Base-by-base conservation (phyloP, 1,284 basidiomycete species). In the Irpex rosettiformis region DNA sequence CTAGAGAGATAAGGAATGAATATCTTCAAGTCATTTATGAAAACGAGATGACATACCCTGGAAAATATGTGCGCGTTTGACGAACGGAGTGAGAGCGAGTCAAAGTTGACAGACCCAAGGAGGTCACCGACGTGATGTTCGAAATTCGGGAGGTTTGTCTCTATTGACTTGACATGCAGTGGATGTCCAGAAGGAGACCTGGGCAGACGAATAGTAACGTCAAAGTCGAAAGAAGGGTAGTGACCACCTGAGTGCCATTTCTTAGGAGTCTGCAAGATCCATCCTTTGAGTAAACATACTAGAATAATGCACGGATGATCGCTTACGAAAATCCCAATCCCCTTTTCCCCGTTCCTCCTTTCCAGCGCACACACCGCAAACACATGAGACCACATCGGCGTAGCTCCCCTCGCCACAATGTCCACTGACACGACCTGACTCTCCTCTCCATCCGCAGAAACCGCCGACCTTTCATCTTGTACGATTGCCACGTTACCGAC, bases 301-400 rank as follows among this genome's bases (percentile, higher is more conserved):
- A n/a, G n/a, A n/a, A n/a, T n/a, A 3, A 55, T 52, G 21, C 49
- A n/a, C 25, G 21, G n/a, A 3, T 1, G 16, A 52, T 7, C 29
- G 58, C 67, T 18, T 52, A 71, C 70, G 37, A 72, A 65, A 5
- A 73, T 64, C 0, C 64, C 70, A 21, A 73, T 62, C 4, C 71
- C 70, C 21, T 55, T 54, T 27, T 71, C 55, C 2, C 64, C 63
- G 4, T 30, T 37, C 11, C 52, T 45, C 16, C 64, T 61, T 54
- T 69, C 64, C 6, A 71, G 55, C 27, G 60, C 21, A 56, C 71
- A 73, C 5, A 64, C 61, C 2, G 47, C 52, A 2, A 33, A 40
- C 29, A 54, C 29, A 4, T 62, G 57, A 11, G 69, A 56, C 5
- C 57, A 60, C 11, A 24, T 33, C 5, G 22, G 21, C 8, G 57